phyloP scores from a whole-genome alignment of 495 filamentous ascomycete genomes.

The Oidiodendron maius region DNA sequence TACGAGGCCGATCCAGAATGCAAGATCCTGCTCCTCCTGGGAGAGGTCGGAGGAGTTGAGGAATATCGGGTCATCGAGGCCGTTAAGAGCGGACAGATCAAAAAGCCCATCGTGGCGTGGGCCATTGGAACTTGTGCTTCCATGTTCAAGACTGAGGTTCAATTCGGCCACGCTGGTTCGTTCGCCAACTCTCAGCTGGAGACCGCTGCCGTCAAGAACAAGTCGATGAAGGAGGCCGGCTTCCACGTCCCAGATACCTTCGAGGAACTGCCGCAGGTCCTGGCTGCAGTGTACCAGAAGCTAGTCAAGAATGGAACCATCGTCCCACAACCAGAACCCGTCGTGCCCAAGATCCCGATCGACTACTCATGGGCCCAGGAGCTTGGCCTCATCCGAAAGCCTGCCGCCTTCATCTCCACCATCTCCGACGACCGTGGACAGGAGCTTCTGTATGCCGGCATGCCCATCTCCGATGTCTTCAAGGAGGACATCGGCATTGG shows the following conservation, averaged over 20 bases:
- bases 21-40: slow-evolving; percentile 92
- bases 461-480: slow-evolving; percentile 99
- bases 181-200: slow-evolving; percentile 99
- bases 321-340: slow-evolving; percentile 79
- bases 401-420: slow-evolving; percentile 98
- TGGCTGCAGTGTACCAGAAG: slow-evolving; percentile 76
- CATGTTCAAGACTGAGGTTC: slow-evolving; percentile 99
- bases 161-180: slow-evolving; percentile 97
- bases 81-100: slow-evolving; percentile 88
- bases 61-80: slow-evolving; percentile 99
- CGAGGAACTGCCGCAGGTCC: slow-evolving; percentile 79
- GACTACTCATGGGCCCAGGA: slow-evolving; percentile 99
- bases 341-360: slow-evolving; percentile 97
- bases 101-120: slow-evolving; percentile 98
- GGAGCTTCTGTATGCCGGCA: slow-evolving; percentile 96
- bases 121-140: slow-evolving; percentile 98
- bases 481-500: slow-evolving; percentile 97
- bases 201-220: slow-evolving; percentile 94
- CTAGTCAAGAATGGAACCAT: slow-evolving; percentile 79
- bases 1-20: slow-evolving; percentile 94
- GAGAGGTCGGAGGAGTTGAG: slow-evolving; percentile 98
- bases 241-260: slow-evolving; percentile 94
- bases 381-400: slow-evolving; percentile 98
- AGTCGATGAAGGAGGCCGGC: slow-evolving; percentile 89
- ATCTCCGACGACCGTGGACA: slow-evolving; percentile 99